Percentiles rank a stretch among this genome's conserved stretches.
phyloP scores from a whole-genome alignment of 2,329 filamentous ascomycete genomes.

The Fusarium albosuccineum region DNA sequence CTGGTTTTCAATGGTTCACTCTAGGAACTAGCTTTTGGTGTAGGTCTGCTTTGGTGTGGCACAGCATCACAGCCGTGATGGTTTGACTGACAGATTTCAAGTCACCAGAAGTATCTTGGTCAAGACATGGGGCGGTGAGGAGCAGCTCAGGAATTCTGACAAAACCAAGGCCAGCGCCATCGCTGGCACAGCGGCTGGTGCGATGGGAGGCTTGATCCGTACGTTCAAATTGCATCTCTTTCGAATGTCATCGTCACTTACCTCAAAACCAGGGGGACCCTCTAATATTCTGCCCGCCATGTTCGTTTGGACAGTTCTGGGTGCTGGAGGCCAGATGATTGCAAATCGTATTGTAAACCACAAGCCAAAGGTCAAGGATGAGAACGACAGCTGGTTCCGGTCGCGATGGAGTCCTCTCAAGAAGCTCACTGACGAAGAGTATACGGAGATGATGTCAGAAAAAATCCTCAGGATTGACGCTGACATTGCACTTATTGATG shows the following conservation, averaged over 20 bases:
- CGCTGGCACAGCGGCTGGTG: conserved; percentile 77
- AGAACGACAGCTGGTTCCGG: conserved; percentile 59
- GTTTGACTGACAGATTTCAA: conserved; percentile 46
- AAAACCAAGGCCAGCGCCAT: conserved; percentile 76
- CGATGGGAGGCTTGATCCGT: conserved; percentile 70
- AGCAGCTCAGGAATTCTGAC: conserved; percentile 68
- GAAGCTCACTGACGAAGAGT: conserved; percentile 78
- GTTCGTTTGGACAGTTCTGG: conserved; percentile 61
- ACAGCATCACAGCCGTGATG: background rate
- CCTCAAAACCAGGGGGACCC: conserved; percentile 59
- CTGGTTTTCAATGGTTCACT: conserved; percentile 84
- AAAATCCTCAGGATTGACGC: conserved; percentile 79
- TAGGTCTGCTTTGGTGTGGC: conserved; percentile 53
- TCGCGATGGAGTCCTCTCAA: conserved; percentile 80
- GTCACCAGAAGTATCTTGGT: conserved; percentile 63
- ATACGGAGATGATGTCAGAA: conserved; percentile 76
- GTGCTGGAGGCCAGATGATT: conserved; percentile 56
- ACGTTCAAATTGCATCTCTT: conserved; percentile 46
- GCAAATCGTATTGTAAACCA: conserved; percentile 49
- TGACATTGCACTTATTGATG: conserved; percentile 83
- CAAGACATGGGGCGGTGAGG: conserved; percentile 63
- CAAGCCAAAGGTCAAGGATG: conserved; percentile 52
- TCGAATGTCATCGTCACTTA: conserved; percentile 29
- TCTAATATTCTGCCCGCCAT: conserved; percentile 66
- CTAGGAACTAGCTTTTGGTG: conserved; percentile 84